Conservation (phyloP, 2,329 filamentous ascomycete species). For the Coleophoma crateriformis region DNA sequence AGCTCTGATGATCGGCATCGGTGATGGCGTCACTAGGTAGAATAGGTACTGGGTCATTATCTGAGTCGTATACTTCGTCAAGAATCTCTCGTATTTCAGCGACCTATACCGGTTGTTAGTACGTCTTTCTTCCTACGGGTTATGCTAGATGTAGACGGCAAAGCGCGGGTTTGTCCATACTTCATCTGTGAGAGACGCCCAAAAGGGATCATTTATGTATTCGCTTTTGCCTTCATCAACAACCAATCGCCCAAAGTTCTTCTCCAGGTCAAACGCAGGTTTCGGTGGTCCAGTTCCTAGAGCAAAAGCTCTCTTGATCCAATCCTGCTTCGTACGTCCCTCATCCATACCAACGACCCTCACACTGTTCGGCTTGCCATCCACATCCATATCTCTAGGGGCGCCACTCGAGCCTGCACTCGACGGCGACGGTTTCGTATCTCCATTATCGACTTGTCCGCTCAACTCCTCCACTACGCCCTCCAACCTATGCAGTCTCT, state of each 20-base stretch:
- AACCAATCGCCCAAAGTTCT: constrained; percentile 59
- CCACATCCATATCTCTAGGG: constrained; percentile 8
- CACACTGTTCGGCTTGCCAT: constrained; percentile 8
- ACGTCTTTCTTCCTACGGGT: neutral
- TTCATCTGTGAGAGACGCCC: constrained; percentile 70
- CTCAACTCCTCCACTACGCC: constrained; percentile 69
- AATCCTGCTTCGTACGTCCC: constrained; percentile 16
- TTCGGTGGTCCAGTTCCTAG: constrained; percentile 20
- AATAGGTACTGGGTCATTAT: constrained; percentile 16
- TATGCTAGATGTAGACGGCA: too few relatives aligned
- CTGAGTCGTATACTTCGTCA: constrained; percentile 20
- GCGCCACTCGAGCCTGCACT: constrained; percentile 15
- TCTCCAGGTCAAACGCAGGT: constrained; percentile 29
- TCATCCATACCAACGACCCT: constrained; percentile 23
- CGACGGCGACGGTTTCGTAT: constrained; percentile 17
- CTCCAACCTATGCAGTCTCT: constrained; percentile 66
- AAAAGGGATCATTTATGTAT: constrained; percentile 74
- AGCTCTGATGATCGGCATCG: constrained; percentile 63
- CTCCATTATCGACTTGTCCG: constrained; percentile 44
- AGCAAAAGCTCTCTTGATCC: constrained; percentile 16
- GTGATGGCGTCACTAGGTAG: constrained; percentile 42
- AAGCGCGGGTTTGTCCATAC: constrained; percentile 30
- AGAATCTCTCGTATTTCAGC: constrained; percentile 25
- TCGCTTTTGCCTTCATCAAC: constrained; percentile 62
- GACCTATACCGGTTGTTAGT: constrained; percentile 5